These are phyloP conservation scores for Colletotrichum chlorophyti DNA, from an alignment of 2,329 filamentous ascomycete species.

Conservation along the genomic window DNA sequence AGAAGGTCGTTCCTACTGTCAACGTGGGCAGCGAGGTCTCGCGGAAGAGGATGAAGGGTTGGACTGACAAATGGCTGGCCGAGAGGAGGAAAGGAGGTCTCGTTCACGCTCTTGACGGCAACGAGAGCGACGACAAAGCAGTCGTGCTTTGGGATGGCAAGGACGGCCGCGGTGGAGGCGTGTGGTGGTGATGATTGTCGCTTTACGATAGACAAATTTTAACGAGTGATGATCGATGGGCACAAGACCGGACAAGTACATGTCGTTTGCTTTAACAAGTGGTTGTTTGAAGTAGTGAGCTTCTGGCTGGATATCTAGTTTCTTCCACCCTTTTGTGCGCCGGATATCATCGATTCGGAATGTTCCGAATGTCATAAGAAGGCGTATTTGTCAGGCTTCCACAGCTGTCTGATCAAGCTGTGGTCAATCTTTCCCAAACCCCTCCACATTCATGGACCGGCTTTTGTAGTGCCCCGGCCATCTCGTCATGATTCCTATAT, in stretches of 20 bases:
- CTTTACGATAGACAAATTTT: background rate
- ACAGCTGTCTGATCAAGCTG: background rate
- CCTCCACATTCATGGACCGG: slow-evolving; percentile 1
- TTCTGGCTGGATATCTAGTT: slow-evolving; percentile 5
- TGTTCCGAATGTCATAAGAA: background rate
- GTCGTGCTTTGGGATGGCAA: slow-evolving; percentile 47
- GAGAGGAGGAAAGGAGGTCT: slow-evolving; percentile 65
- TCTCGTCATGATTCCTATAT: background rate
- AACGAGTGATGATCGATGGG: slow-evolving; percentile 10
- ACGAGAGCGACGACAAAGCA: slow-evolving; percentile 39
- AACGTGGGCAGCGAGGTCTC: slow-evolving; percentile 72
- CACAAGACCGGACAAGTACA: too few species aligned
- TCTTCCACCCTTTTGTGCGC: background rate
- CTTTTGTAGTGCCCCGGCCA: slow-evolving; percentile 19
- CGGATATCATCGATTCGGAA: background rate
- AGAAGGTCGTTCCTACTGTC: slow-evolving; percentile 91
- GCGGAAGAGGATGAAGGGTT: slow-evolving; percentile 67
- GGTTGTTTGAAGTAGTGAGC: background rate
- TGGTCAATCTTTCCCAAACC: background rate
- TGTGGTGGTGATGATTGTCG: slow-evolving; percentile 44
- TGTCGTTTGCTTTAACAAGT: too few species aligned
- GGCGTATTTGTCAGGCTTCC: background rate
- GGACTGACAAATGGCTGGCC: slow-evolving; percentile 68
- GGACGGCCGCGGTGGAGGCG: slow-evolving; percentile 44
- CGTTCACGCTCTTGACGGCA: slow-evolving; percentile 51